Evolutionary conservation across 2,329 filamentous ascomycete species (phyloP).

Genomic region (Beauveria sp.): DNA sequence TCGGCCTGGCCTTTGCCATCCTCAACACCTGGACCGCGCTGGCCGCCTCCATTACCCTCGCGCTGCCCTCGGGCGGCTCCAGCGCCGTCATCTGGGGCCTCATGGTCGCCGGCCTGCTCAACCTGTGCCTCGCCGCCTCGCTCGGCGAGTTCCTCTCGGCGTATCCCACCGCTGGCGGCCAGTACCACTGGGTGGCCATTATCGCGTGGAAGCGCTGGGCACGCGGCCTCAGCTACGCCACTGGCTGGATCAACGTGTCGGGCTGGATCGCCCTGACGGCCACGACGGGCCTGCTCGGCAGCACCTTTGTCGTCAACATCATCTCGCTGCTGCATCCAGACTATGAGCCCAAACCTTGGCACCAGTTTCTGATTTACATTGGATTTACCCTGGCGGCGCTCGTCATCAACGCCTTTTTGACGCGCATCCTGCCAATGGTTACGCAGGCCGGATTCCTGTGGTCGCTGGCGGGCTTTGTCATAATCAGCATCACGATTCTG

Average conservation of each 20-base stretch:
- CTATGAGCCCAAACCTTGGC: constrained; percentile 55
- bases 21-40: constrained; percentile 44
- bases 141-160: constrained; percentile 65
- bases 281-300: constrained; percentile 59
- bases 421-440: constrained; percentile 49
- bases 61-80: constrained; percentile 62
- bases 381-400: constrained; percentile 55
- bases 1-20: constrained; percentile 41
- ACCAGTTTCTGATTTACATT: constrained; percentile 67
- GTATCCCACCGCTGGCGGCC: constrained; percentile 51
- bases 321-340: constrained; percentile 52
- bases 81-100: constrained; percentile 68
- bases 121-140: constrained; percentile 59
- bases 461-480: constrained; percentile 59
- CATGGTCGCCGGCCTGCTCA: constrained; percentile 55
- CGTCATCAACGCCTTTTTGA: constrained; percentile 56
- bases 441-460: constrained; percentile 65
- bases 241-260: constrained; percentile 66
- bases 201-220: constrained; percentile 53
- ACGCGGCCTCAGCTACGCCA: constrained; percentile 59
- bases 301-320: constrained; percentile 57
- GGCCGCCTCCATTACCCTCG: constrained; percentile 37
- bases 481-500: constrained; percentile 63
- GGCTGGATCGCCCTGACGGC: constrained; percentile 65
- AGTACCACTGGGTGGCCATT: constrained; percentile 67